Evolutionary conservation across 495 filamentous ascomycete genomes (phyloP).

Genomic region (Talaromyces stipitatus): DNA sequence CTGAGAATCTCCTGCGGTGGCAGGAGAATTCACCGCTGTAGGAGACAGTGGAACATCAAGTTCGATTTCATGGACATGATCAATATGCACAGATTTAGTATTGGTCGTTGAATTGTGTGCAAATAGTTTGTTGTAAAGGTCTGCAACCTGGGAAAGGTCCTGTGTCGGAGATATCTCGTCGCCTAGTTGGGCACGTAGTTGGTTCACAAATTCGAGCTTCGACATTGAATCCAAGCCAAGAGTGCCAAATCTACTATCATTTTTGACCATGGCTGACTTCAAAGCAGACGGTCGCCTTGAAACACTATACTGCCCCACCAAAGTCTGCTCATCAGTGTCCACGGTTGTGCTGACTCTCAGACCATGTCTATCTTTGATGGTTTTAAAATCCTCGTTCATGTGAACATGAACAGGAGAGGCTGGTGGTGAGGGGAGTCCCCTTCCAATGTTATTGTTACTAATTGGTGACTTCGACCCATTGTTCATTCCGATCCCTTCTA

Average conservation of each 20-base stretch:
- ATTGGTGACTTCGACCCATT: not conserved
- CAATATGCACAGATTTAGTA: not conserved
- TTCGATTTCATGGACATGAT: not conserved
- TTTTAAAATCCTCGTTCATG: not conserved
- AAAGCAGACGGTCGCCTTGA: not conserved
- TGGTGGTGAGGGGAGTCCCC: not conserved
- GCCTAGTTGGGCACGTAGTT: not conserved
- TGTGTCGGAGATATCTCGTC: not conserved
- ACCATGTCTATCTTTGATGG: not conserved
- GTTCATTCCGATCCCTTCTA: conserved; percentile 10
- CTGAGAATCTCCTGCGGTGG: not conserved
- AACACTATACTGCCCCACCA: not conserved
- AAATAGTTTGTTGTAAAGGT: not conserved
- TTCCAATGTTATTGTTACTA: not conserved
- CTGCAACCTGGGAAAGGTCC: not conserved
- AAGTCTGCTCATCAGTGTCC: not conserved
- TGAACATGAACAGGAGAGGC: not conserved
- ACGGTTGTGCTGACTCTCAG: not conserved
- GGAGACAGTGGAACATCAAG: not conserved
- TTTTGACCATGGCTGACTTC: not conserved
- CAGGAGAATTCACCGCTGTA: not conserved
- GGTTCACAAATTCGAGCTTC: conserved; percentile 1
- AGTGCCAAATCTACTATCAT: not conserved
- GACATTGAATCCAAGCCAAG: not conserved
- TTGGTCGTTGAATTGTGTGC: not conserved